Base-by-base conservation (phyloP, 176 grass and related monocot genomes). In the Eleusine indica region DNA sequence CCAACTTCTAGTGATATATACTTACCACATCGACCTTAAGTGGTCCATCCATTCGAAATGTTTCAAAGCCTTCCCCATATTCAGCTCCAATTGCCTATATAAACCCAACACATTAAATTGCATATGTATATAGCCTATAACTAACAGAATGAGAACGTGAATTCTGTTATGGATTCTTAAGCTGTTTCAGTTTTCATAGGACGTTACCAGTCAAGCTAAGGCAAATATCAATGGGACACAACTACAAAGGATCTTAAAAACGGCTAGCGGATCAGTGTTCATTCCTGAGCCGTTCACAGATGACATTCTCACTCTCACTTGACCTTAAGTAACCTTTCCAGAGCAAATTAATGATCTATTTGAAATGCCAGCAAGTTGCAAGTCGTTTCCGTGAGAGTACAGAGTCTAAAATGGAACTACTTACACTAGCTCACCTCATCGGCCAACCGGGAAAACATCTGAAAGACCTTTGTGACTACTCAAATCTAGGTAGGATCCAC, bases 31-130 rank as follows among this genome's bases (percentile, higher is more conserved):
- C 93, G 5, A 99, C 82, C 75, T 99, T 96, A 38, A 99, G 84
- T 35, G 87, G 91, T 53, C 96, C 93, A 79, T 99, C 96, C 91
- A 92, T 96, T 57, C 96, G 90, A 86, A 99, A 96, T 41, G 96
- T 99, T 86, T 96, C 96, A 71, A 99, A 99, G 29, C 96, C 96
- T 84, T 99, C 93, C 49, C 96, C 96, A 79, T 96, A 96, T 86
- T 99, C 96, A 66, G 89, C 96, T 71, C 96, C 96, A 61, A 99
- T 96, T 90, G 70, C 75, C 96, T 96, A 70, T 79, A 72, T 39
- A 83, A 56, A 68, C 10, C 52, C 48, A 52, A 79, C 63, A 40
- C 78, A 42, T 85, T 32, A 28, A 75, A 85, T 67, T 67, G 19
- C 52, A 74, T 37, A 12, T 69, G 10, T 62, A 70, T 13, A 71